These are phyloP conservation scores for Ploettnerulaceae sp. DNA, from an alignment of 2,329 filamentous ascomycete genomes.

Conservation along the genomic window DNA sequence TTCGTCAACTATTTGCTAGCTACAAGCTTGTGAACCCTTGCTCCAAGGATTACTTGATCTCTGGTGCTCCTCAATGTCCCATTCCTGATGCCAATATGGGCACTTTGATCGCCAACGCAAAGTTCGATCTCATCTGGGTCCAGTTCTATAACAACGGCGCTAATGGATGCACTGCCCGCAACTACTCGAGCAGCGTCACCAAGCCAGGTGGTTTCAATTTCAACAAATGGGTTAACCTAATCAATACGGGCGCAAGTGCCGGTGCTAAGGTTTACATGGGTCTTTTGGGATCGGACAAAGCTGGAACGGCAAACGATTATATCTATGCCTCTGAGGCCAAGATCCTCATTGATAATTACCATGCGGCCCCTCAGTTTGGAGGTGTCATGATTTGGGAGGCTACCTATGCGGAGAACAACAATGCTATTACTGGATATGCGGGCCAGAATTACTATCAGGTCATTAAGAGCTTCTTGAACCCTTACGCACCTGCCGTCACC, in stretches of 20 bases:
- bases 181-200: slow-evolving; percentile 16
- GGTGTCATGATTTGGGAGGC: slow-evolving; percentile 36
- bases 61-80: slow-evolving; percentile 33
- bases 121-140: slow-evolving; percentile 33
- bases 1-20: slow-evolving; percentile 25
- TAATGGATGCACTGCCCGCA: slow-evolving; percentile 27
- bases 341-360: slow-evolving; percentile 24
- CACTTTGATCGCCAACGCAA: slow-evolving; percentile 23
- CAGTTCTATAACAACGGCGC: slow-evolving; percentile 34
- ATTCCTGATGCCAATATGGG: slow-evolving; percentile 33
- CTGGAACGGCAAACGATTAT: slow-evolving; percentile 19
- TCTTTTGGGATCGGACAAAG: slow-evolving; percentile 20
- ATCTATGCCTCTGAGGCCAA: slow-evolving; percentile 24
- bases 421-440: slow-evolving; percentile 6
- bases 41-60: slow-evolving; percentile 31
- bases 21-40: slow-evolving; percentile 15
- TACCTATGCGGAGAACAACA: slow-evolving; percentile 22
- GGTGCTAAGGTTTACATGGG: slow-evolving; percentile 32
- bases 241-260: slow-evolving; percentile 22
- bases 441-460: slow-evolving; percentile 9
- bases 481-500: neutral
- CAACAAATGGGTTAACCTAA: slow-evolving; percentile 22
- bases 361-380: slow-evolving; percentile 26
- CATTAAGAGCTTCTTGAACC: slow-evolving; percentile 22
- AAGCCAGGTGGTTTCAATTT: slow-evolving; percentile 24